Evolutionary conservation across 768 basidiomycete species (phyloP).

Genomic region (Candolleomyces eurysporus): DNA sequence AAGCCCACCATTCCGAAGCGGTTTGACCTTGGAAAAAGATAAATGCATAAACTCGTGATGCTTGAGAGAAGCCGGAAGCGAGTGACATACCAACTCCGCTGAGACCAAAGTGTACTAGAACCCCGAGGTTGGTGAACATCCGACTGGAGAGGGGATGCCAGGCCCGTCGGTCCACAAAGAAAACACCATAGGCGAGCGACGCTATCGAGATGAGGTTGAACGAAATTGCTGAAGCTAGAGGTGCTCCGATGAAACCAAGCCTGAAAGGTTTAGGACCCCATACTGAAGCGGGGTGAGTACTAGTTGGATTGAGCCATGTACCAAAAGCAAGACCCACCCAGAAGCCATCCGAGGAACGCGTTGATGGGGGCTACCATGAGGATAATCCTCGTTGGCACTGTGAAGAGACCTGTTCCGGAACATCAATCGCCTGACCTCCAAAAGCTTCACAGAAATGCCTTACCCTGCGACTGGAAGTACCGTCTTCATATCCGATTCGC

Average conservation of each 20-base stretch:
- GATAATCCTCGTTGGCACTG: conserved; percentile 81
- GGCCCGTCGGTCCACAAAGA: conserved; percentile 64
- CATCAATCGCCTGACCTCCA: too few relatives aligned
- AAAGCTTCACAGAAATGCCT: neutral
- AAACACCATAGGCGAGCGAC: conserved; percentile 62
- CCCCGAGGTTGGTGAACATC: conserved; percentile 64
- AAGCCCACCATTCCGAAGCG: conserved; percentile 95
- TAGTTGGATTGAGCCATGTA: neutral
- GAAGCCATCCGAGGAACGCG: conserved; percentile 73
- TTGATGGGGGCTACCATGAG: conserved; percentile 85
- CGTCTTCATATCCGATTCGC: conserved; percentile 2
- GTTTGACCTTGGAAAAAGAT: conserved; percentile 51
- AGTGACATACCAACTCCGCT: conserved; percentile 66
- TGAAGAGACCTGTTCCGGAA: conserved; percentile 59
- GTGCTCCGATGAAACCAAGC: conserved; percentile 90
- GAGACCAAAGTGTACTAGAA: conserved; percentile 72
- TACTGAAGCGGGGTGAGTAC: conserved; percentile 35
- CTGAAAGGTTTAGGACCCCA: conserved; percentile 81
- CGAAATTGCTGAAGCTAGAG: conserved; percentile 83
- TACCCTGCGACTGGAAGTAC: conserved; percentile 77
- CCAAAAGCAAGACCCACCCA: conserved; percentile 50
- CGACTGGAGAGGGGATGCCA: conserved; percentile 75
- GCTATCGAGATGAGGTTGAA: conserved; percentile 78
- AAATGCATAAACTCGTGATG: neutral
- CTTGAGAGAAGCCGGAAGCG: neutral